phyloP scores from a whole-genome alignment of 2,329 filamentous ascomycete genomes.

The Didymella exigua region DNA sequence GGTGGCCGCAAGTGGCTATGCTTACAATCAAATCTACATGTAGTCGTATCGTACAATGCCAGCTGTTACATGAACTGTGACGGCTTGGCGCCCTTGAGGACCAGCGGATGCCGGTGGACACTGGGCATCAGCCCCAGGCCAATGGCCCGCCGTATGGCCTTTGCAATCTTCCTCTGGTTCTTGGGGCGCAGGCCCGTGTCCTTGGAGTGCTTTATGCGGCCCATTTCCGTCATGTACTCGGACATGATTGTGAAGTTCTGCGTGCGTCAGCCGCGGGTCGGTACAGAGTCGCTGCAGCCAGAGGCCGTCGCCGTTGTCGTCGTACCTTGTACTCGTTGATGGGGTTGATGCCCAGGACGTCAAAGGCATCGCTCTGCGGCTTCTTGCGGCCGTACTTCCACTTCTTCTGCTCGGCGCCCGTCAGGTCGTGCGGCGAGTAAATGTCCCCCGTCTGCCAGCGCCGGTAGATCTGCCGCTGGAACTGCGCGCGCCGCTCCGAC shows the following conservation, averaged over 20 bases:
- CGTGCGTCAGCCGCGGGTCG: constrained; percentile 5
- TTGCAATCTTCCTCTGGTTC: constrained; percentile 92
- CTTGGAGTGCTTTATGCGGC: constrained; percentile 78
- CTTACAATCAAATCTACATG: constrained; percentile 18
- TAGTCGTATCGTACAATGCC: constrained; percentile 3
- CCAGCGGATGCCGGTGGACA: constrained; percentile 78
- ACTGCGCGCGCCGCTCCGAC: constrained; percentile 51
- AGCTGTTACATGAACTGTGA: constrained; percentile 28
- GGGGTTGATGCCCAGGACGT: constrained; percentile 79
- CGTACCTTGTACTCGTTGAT: constrained; percentile 82
- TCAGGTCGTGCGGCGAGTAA: constrained; percentile 89
- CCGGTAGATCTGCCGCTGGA: constrained; percentile 69
- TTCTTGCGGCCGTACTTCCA: constrained; percentile 66
- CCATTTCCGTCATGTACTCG: constrained; percentile 84
- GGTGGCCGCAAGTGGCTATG: too few relatives aligned
- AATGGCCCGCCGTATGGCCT: constrained; percentile 86
- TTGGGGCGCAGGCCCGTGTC: constrained; percentile 81
- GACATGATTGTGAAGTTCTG: constrained; percentile 93
- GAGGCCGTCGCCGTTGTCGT: too few relatives aligned
- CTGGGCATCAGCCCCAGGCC: constrained; percentile 92
- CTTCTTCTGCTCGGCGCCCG: constrained; percentile 77
- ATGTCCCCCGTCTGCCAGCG: constrained; percentile 80
- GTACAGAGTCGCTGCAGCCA: too few relatives aligned
- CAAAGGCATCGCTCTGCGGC: constrained; percentile 71
- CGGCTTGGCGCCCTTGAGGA: constrained; percentile 37